A percentile compares a stretch with the other conserved stretches of the same genome.
phyloP scores from a whole-genome alignment of 345 rosid genomes.

The Gossypium bickii region DNA sequence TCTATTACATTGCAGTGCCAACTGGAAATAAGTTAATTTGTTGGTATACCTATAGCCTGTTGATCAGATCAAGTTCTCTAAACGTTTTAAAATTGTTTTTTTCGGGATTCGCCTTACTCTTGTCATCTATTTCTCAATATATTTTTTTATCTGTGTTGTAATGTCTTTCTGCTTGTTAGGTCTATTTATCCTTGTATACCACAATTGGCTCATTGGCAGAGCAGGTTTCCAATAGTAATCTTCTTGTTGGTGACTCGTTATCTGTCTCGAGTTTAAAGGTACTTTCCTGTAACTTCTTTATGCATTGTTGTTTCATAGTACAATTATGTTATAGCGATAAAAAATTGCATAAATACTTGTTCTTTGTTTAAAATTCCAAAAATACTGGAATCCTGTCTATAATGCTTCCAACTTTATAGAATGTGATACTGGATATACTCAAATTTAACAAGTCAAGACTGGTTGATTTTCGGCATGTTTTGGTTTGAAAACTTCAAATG shows the following conservation, averaged over 20 bases:
- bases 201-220: conserved; percentile 67
- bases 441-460: too few species aligned
- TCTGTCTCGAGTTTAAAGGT: conserved; percentile 85
- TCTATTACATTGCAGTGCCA: not conserved
- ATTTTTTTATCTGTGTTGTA: not conserved
- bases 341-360: not conserved
- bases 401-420: too few species aligned
- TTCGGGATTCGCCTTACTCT: not conserved
- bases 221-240: conserved; percentile 42
- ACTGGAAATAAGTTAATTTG: not conserved
- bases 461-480: too few species aligned
- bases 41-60: not conserved
- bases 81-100: not conserved
- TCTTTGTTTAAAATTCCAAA: not conserved
- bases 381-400: too few species aligned
- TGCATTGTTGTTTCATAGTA: not conserved
- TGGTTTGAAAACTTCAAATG: too few species aligned
- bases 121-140: not conserved
- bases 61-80: not conserved
- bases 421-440: too few species aligned
- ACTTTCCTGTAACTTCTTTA: not conserved
- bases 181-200: conserved; percentile 77
- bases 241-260: conserved; percentile 50
- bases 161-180: conserved; percentile 38
- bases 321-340: not conserved